Percentiles rank a stretch among this genome's conserved stretches.
Conservation (phyloP, 2,329 filamentous ascomycete genomes). For the Xylaria sp. region DNA sequence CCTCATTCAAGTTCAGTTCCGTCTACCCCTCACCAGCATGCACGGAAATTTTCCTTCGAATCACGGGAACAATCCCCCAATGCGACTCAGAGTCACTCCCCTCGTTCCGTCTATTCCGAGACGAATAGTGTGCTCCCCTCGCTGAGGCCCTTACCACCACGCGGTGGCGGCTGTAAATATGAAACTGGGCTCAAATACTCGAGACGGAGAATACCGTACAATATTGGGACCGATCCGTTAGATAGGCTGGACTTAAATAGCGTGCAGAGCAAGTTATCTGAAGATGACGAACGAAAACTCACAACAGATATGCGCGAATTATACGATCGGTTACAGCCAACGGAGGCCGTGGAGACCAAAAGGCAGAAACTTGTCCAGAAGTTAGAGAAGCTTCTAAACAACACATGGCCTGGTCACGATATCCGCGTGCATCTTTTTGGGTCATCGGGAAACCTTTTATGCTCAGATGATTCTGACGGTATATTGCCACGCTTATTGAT, state of each 20-base stretch:
- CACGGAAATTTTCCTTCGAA: conserved; percentile 82
- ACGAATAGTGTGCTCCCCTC: conserved; percentile 80
- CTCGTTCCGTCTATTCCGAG: conserved; percentile 90
- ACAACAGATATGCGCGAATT: conserved; percentile 86
- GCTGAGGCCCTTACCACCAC: conserved; percentile 71
- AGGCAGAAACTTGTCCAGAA: conserved; percentile 84
- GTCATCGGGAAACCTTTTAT: conserved; percentile 95
- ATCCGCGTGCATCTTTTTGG: conserved; percentile 95
- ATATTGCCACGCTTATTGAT: conserved; percentile 52
- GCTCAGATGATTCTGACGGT: conserved; percentile 97
- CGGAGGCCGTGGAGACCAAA: conserved; percentile 79
- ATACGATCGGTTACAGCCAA: conserved; percentile 87
- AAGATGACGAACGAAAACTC: conserved; percentile 79
- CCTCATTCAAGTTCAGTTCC: conserved; percentile 88
- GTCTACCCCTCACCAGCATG: conserved; percentile 90
- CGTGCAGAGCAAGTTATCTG: conserved; percentile 75
- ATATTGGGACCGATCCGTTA: conserved; percentile 81
- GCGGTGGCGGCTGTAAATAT: conserved; percentile 78
- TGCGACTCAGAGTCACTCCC: conserved; percentile 81
- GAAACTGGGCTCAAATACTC: conserved; percentile 87
- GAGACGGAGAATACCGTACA: conserved; percentile 91
- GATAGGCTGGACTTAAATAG: conserved; percentile 77
- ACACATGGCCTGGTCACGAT: conserved; percentile 89
- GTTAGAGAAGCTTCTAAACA: conserved; percentile 86
- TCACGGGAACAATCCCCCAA: conserved; percentile 84